phyloP scores from a whole-genome alignment of 371 early-diverging fungal species.

The Mucor piriformis region DNA sequence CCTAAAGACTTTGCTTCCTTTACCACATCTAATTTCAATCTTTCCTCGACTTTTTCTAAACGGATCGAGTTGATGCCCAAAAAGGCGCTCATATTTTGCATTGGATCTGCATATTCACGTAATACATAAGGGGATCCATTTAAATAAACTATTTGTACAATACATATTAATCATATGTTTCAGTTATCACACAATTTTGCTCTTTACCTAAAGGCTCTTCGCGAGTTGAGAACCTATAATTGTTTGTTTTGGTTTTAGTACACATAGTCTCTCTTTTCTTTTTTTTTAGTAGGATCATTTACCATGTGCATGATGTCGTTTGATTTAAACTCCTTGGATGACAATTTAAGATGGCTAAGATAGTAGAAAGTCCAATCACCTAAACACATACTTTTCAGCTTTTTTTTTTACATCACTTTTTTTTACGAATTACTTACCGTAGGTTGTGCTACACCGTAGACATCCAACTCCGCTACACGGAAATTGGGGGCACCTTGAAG shows the following conservation, averaged over 20 bases:
- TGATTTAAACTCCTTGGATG: conserved; percentile 45
- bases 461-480: conserved; percentile 63
- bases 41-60: conserved; percentile 71
- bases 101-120: conserved; percentile 61
- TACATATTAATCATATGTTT: too few species aligned
- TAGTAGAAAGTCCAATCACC: conserved; percentile 64
- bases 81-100: conserved; percentile 68
- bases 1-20: conserved; percentile 57
- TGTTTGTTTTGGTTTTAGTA: not conserved
- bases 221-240: conserved; percentile 66
- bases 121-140: conserved; percentile 74
- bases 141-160: conserved; percentile 45
- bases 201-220: conserved; percentile 72
- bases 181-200: too few species aligned
- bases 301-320: conserved; percentile 47
- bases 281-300: conserved; percentile 10
- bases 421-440: conserved; percentile 38
- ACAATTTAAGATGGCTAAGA: conserved; percentile 62
- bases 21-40: conserved; percentile 70
- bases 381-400: conserved; percentile 2
- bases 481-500: conserved; percentile 78
- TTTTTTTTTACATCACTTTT: not conserved
- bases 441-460: conserved; percentile 75
- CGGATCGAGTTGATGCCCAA: conserved; percentile 68
- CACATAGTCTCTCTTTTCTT: not conserved